Evolutionary conservation across 1,139 yeast species (phyloP).

Genomic region (Debaryomyces psychrophilus): DNA sequence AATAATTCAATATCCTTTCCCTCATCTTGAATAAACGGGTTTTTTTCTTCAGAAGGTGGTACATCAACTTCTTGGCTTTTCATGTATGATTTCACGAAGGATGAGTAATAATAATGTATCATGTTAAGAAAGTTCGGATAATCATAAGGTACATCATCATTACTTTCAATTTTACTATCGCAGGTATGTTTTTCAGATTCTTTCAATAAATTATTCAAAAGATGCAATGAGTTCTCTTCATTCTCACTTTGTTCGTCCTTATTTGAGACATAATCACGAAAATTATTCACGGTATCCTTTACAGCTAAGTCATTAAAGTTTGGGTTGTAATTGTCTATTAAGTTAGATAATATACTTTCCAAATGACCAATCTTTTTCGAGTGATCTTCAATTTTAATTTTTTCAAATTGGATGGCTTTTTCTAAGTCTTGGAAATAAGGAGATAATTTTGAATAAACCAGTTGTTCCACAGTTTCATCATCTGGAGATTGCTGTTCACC

Average conservation of each 20-base stretch:
- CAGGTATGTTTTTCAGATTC: constrained; percentile 15
- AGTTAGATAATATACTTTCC: constrained; percentile 46
- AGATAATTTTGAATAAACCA: constrained; percentile 24
- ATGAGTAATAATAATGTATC: constrained; percentile 27
- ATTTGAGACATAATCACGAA: constrained; percentile 56
- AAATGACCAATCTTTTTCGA: constrained; percentile 28
- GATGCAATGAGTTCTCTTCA: constrained; percentile 6
- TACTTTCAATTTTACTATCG: not conserved
- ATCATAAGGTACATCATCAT: not conserved
- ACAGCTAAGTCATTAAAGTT: constrained; percentile 91
- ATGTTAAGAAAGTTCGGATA: constrained; percentile 29
- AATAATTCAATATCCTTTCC: constrained; percentile 24
- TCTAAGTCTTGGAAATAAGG: constrained; percentile 22
- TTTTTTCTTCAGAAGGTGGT: constrained; percentile 10
- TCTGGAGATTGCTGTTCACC: constrained; percentile 16
- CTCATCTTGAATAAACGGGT: constrained; percentile 11
- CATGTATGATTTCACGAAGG: constrained; percentile 15
- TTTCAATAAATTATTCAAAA: constrained; percentile 16
- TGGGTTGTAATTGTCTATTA: constrained; percentile 72
- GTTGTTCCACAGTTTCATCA: constrained; percentile 14
- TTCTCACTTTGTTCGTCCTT: constrained; percentile 23
- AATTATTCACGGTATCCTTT: constrained; percentile 66
- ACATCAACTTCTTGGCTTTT: constrained; percentile 6
- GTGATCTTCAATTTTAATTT: constrained; percentile 20
- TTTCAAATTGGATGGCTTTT: constrained; percentile 3